These are phyloP conservation scores for Hypoxylon sp. DNA, from an alignment of 2,329 filamentous ascomycete species.

Conservation along the genomic window DNA sequence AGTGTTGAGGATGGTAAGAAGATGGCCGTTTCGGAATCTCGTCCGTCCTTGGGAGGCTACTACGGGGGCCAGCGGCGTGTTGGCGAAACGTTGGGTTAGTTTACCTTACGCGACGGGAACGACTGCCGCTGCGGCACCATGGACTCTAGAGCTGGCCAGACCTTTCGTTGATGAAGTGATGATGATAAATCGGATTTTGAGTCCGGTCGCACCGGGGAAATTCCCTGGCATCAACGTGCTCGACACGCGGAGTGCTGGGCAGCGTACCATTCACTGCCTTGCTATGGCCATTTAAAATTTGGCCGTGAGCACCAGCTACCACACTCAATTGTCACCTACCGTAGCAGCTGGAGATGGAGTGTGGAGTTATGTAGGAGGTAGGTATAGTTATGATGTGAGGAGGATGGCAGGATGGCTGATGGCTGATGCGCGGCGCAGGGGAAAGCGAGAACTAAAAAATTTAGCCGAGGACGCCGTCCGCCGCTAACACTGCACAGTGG, in stretches of 20 bases:
- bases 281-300: conserved; percentile 21
- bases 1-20: conserved; percentile 23
- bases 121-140: conserved; percentile 32
- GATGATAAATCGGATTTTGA: conserved; percentile 49
- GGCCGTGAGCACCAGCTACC: conserved; percentile 21
- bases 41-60: conserved; percentile 25
- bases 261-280: conserved; percentile 43
- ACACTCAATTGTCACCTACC: conserved; percentile 21
- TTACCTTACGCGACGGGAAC: conserved; percentile 31
- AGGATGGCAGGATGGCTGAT: conserved; percentile 1
- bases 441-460: conserved; percentile 31
- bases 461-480: conserved; percentile 34
- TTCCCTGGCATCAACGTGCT: conserved; percentile 49
- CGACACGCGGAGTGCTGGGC: conserved; percentile 36
- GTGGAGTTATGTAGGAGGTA: background rate
- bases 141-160: conserved; percentile 38
- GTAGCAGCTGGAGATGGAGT: conserved; percentile 7
- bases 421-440: conserved; percentile 40
- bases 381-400: conserved; percentile 5
- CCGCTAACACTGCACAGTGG: conserved; percentile 21
- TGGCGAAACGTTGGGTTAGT: conserved; percentile 36
- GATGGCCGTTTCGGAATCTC: conserved; percentile 26
- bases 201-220: conserved; percentile 32
- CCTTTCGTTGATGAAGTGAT: conserved; percentile 48
- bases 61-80: conserved; percentile 21